Evolutionary conservation across 805 yeast genomes (phyloP).

Genomic region (Brettanomyces naardenensis): DNA sequence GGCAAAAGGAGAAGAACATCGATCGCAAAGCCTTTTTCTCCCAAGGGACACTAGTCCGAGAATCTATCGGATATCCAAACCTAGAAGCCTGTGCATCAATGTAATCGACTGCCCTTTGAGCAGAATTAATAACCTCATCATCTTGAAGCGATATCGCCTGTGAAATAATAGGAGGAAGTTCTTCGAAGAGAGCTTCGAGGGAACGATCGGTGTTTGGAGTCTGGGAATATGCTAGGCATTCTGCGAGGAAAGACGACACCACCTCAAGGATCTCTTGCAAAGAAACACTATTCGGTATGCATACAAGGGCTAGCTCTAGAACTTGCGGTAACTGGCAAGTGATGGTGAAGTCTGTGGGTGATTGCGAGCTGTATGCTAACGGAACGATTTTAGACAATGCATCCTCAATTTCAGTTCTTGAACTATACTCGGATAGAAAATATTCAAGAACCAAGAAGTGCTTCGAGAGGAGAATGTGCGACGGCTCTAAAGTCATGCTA

Average conservation of each 20-base stretch:
- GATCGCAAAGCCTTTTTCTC: background rate
- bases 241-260: background rate
- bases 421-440: background rate
- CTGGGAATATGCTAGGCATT: background rate
- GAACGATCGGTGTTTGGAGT: background rate
- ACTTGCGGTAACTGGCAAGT: background rate
- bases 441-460: background rate
- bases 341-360: background rate
- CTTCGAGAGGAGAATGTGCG: no score
- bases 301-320: no score
- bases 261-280: background rate
- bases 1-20: constrained; percentile 4
- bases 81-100: background rate
- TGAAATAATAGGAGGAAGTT: background rate
- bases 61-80: background rate
- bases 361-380: background rate
- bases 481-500: no score
- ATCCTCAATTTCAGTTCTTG: background rate
- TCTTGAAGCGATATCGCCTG: background rate
- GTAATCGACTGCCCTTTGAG: background rate
- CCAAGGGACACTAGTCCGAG: background rate
- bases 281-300: background rate
- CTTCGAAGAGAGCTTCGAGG: background rate
- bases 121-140: background rate
- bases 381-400: background rate